A percentile compares a stretch with the other conserved stretches of the same genome.
Conservation (phyloP, 2,329 filamentous ascomycete genomes). For the Didymella arachidicola region DNA sequence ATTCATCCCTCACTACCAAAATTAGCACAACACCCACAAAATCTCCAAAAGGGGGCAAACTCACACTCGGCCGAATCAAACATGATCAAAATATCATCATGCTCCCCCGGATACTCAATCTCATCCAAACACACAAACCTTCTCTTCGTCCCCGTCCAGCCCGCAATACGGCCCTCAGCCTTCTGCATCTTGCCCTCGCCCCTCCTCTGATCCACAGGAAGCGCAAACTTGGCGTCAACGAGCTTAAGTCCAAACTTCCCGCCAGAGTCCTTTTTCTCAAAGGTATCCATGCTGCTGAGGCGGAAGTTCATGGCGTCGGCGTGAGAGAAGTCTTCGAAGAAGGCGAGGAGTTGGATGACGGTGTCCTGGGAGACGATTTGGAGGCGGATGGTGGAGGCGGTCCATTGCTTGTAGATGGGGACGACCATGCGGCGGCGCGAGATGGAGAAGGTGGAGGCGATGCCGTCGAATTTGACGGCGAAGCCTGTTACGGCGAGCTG, state of each 20-base stretch:
- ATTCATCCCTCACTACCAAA: slow-evolving; percentile 54
- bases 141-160: slow-evolving; percentile 64
- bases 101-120: slow-evolving; percentile 87
- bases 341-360: slow-evolving; percentile 79
- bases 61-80: slow-evolving; percentile 82
- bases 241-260: slow-evolving; percentile 76
- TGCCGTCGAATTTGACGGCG: slow-evolving; percentile 62
- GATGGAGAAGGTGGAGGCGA: slow-evolving; percentile 79
- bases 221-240: slow-evolving; percentile 88
- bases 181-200: slow-evolving; percentile 59
- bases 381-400: slow-evolving; percentile 78
- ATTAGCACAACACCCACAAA: slow-evolving; percentile 56
- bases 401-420: slow-evolving; percentile 94
- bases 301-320: slow-evolving; percentile 89
- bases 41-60: slow-evolving; percentile 58
- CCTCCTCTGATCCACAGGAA: slow-evolving; percentile 67
- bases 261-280: slow-evolving; percentile 66
- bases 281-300: slow-evolving; percentile 82
- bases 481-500: slow-evolving; percentile 82
- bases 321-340: slow-evolving; percentile 87
- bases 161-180: slow-evolving; percentile 57
- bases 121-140: slow-evolving; percentile 85
- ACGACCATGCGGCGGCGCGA: slow-evolving; percentile 87
- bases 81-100: slow-evolving; percentile 86
- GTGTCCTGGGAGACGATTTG: slow-evolving; percentile 82